Base-by-base conservation (phyloP, 2,329 filamentous ascomycete species). In the Aureobasidium sp. region DNA sequence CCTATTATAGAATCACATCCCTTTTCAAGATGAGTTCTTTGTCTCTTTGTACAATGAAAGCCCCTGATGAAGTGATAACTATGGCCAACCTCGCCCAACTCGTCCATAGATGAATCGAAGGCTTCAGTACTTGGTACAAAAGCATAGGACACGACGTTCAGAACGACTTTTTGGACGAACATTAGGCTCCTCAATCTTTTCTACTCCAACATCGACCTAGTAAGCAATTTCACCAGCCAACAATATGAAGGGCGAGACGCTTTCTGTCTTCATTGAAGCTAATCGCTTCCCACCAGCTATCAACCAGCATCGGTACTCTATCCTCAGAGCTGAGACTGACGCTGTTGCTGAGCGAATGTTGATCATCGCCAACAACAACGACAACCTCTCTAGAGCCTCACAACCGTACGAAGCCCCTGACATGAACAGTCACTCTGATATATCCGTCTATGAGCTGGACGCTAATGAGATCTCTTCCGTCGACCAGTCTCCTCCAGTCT, bases 281-380 rank as follows among this genome's bases (percentile, higher is more conserved):
- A 58, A 36, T 21, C 54, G 54, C 13, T 58, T 58, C 30, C 54
- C 54, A 39, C 54, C 54, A 47, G 42, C 54, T 16, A 37, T 58
- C 54, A 47, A 47, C 32, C 13, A 16, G 30, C 30, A 29, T 27
- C 54, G 54, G 13, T 47, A 58, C 30, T 58, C 54, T 15, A 13
- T 58, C 3, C 34, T 47, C 15, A 58, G 54, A 47, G 54, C 41
- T 13, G 30, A 58, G 32, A 21, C 53, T 21, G 30, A 57, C 1
- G 41, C 53, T 37, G 41, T 29, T 36, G 42, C 42, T 47, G 41
- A 45, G 13, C 53, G 21, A n/a, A 45, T 45, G 21, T 57, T 37
- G 41, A 47, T 29, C 32, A 36, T 47, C 7, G 25, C 21, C 30
- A 37, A 29, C 30, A 27, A 47, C 16, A 32, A 44, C 5, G 25